phyloP scores from a whole-genome alignment of 495 filamentous ascomycete genomes.

The Hapsidospora chrysogenum region DNA sequence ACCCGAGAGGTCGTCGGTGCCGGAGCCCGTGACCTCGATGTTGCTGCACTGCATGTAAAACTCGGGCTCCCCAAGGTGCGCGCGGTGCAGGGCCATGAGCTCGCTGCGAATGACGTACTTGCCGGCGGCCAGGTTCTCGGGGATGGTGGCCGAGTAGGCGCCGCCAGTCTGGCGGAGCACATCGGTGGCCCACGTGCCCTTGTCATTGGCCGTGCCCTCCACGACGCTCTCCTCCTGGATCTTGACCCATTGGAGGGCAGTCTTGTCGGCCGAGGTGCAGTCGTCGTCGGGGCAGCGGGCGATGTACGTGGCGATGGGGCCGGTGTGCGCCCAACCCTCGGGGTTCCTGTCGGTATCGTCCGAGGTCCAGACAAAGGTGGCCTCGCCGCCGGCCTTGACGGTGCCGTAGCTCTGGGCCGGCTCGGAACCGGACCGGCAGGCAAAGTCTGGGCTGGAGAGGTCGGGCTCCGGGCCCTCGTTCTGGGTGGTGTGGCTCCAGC shows the following conservation, averaged over 20 bases:
- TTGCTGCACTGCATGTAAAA: slow-evolving; percentile 49
- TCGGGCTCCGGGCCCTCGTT: no score
- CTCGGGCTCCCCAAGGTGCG: slow-evolving; percentile 35
- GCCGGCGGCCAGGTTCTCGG: slow-evolving; percentile 35
- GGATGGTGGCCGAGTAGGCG: slow-evolving; percentile 45
- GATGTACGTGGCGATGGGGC: slow-evolving; percentile 4
- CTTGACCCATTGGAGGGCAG: slow-evolving; percentile 17
- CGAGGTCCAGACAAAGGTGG: no score
- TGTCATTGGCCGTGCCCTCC: slow-evolving; percentile 9
- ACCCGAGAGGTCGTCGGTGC: no score
- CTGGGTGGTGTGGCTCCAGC: no score
- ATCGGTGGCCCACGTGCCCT: slow-evolving; percentile 13
- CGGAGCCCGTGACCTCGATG: slow-evolving; percentile 32
- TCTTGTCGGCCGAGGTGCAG: slow-evolving; percentile 13
- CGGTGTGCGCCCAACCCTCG: no score
- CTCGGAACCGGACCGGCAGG: no score
- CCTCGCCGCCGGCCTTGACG: no score
- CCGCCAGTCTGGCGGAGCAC: slow-evolving; percentile 34
- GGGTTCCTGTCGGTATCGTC: no score
- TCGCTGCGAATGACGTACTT: slow-evolving; percentile 48
- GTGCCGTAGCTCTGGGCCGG: no score
- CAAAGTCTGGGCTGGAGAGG: no score
- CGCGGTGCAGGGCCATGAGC: slow-evolving; percentile 42
- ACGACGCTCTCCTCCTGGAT: slow-evolving; percentile 20
- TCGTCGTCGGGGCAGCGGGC: slow-evolving; percentile 16